A percentile compares a stretch with the other conserved stretches of the same genome.
phyloP scores from a whole-genome alignment of 1,284 basidiomycete species.

The Cryptococcus sp. region DNA sequence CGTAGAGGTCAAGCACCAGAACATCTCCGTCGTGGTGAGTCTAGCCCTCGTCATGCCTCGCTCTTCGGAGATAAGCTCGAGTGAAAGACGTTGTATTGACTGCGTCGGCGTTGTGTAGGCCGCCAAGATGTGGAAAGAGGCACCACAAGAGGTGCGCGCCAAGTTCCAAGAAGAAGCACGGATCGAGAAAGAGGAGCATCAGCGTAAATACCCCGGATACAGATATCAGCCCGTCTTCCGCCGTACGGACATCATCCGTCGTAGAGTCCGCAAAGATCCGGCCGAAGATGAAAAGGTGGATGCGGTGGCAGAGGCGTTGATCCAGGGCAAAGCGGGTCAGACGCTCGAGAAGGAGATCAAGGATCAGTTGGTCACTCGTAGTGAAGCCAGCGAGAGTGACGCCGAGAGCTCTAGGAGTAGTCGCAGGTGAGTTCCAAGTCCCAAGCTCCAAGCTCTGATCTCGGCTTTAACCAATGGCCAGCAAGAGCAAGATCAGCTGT shows the following conservation, averaged over 20 bases:
- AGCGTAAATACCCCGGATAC: constrained; percentile 47
- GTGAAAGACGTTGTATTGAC: not conserved
- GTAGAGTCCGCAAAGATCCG: constrained; percentile 49
- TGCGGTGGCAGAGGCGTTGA: constrained; percentile 46
- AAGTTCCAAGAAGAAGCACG: constrained; percentile 47
- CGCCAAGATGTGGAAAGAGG: constrained; percentile 52
- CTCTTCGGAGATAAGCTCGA: not conserved
- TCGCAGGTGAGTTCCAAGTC: constrained; percentile 10
- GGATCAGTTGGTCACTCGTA: constrained; percentile 32
- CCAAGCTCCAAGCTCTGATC: not conserved
- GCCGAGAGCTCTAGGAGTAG: constrained; percentile 16
- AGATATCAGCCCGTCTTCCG: constrained; percentile 51
- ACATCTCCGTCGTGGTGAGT: constrained; percentile 50
- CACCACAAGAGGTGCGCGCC: constrained; percentile 42
- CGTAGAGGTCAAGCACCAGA: constrained; percentile 52
- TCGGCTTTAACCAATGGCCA: not conserved
- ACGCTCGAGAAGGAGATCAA: constrained; percentile 46
- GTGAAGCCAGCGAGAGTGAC: constrained; percentile 27
- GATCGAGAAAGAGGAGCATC: constrained; percentile 50
- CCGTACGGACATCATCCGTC: constrained; percentile 48
- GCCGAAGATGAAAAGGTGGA: constrained; percentile 51
- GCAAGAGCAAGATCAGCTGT: not conserved
- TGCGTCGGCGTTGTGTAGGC: constrained; percentile 24
- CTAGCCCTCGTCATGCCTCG: not conserved
- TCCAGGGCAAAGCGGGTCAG: constrained; percentile 46